Percentiles rank a stretch among this genome's conserved stretches.
Evolutionary conservation across 2,329 filamentous ascomycete species (phyloP).

Genomic region (Alternaria metachromatica): DNA sequence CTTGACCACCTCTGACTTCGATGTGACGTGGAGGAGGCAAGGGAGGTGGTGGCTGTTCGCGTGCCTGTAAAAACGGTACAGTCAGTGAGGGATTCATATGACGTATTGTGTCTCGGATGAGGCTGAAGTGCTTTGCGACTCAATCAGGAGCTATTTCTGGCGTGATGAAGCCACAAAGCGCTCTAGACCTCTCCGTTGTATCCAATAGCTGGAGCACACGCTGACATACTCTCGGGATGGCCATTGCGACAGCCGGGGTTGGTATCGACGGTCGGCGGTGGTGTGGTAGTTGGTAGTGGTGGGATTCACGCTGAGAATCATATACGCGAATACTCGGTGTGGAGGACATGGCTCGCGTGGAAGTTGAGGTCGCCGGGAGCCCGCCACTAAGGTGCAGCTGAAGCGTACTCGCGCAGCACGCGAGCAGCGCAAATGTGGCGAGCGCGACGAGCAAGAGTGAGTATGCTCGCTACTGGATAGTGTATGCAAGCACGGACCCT

Average conservation of each 20-base stretch:
- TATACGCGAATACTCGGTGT: conserved; percentile 53
- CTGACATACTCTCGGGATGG: conserved; percentile 60
- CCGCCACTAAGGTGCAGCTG: conserved; percentile 46
- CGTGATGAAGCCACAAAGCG: not conserved
- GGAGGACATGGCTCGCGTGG: conserved; percentile 40
- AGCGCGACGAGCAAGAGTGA: conserved; percentile 24
- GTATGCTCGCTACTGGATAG: conserved; percentile 23
- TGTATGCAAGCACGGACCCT: conserved; percentile 27
- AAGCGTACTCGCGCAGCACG: conserved; percentile 35
- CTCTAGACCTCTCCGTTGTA: not conserved
- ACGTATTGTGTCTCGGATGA: not conserved
- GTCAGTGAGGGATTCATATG: conserved; percentile 4
- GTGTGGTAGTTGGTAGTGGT: conserved; percentile 43
- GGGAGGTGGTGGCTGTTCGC: conserved; percentile 65
- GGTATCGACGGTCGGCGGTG: conserved; percentile 47
- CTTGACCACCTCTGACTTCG: conserved; percentile 62
- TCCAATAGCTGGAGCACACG: not conserved
- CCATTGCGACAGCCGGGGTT: conserved; percentile 60
- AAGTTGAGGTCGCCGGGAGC: conserved; percentile 28
- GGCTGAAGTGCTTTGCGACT: not conserved
- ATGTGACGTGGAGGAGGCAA: conserved; percentile 69
- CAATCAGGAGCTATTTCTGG: not conserved
- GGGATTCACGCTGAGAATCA: conserved; percentile 52
- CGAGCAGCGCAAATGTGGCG: conserved; percentile 38
- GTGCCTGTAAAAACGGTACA: conserved; percentile 38